These are phyloP conservation scores for Trichoderma atrobrunneum DNA, from an alignment of 2,329 filamentous ascomycete genomes.

Conservation along the genomic window DNA sequence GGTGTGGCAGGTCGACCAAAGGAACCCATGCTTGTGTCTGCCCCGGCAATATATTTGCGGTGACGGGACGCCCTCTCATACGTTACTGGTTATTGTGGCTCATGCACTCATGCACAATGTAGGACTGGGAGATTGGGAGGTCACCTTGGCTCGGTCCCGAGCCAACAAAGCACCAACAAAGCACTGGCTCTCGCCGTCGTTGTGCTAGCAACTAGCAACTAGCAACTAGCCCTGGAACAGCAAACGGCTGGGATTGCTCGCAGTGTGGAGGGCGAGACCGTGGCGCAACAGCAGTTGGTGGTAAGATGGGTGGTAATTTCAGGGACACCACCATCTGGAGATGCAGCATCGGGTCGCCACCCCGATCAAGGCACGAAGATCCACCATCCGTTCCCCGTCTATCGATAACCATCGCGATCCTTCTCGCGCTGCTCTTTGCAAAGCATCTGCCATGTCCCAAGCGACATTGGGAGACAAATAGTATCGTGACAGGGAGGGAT, in stretches of 20 bases:
- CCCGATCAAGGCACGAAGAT: neutral
- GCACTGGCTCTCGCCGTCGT: neutral
- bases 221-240: neutral
- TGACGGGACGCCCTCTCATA: neutral
- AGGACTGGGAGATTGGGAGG: neutral
- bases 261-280: neutral
- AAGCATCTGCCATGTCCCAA: neutral
- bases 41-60: neutral
- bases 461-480: neutral
- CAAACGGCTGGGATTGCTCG: neutral
- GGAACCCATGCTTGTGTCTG: neutral
- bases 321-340: conserved; percentile 14
- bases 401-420: neutral
- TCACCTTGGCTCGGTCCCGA: neutral
- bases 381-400: neutral
- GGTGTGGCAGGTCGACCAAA: neutral
- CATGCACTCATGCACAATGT: conserved; percentile 1
- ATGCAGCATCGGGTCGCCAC: conserved; percentile 8
- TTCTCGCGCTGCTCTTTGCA: neutral
- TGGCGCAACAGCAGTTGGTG: conserved; percentile 4
- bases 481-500: neutral
- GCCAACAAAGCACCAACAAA: neutral
- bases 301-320: conserved; percentile 13
- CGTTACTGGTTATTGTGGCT: neutral
- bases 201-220: neutral